These are phyloP conservation scores for Calonectria leucothoes DNA, from an alignment of 2,329 filamentous ascomycete genomes.

Conservation along the genomic window DNA sequence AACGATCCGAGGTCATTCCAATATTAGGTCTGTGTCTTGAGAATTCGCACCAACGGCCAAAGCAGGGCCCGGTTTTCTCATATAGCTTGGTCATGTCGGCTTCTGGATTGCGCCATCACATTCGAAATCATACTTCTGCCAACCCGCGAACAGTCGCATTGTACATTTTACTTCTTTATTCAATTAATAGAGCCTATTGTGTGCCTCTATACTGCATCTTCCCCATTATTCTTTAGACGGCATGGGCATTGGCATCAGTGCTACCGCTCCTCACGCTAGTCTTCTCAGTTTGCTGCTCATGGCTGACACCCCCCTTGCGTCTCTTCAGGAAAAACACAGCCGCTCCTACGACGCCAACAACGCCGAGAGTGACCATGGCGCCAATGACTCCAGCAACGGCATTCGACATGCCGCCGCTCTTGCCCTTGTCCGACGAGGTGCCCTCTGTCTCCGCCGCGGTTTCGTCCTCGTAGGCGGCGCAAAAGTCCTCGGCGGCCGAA, in stretches of 20 bases:
- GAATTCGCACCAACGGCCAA: neutral
- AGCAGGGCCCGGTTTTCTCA: too few relatives aligned
- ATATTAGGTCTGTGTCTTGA: neutral
- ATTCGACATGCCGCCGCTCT: conserved; percentile 44
- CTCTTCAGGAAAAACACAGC: conserved; percentile 37
- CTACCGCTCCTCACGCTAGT: conserved; percentile 28
- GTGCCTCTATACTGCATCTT: neutral
- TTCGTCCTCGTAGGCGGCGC: conserved; percentile 44
- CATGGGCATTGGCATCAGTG: conserved; percentile 17
- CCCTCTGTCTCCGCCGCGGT: conserved; percentile 12
- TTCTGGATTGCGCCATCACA: neutral
- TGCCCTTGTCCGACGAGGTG: conserved; percentile 9
- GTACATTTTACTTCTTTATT: neutral
- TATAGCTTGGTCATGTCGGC: too few relatives aligned
- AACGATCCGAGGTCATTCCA: neutral
- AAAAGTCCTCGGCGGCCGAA: conserved; percentile 43
- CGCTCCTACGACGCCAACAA: conserved; percentile 35
- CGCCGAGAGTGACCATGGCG: conserved; percentile 47
- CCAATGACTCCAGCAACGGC: conserved; percentile 48
- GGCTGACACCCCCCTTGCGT: conserved; percentile 23
- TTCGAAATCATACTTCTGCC: neutral
- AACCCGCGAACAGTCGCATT: neutral
- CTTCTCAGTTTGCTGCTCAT: conserved; percentile 8
- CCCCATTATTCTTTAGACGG: neutral
- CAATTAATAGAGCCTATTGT: neutral